Conservation (phyloP, 345 rosid species). For the Camelina sativa region DNA sequence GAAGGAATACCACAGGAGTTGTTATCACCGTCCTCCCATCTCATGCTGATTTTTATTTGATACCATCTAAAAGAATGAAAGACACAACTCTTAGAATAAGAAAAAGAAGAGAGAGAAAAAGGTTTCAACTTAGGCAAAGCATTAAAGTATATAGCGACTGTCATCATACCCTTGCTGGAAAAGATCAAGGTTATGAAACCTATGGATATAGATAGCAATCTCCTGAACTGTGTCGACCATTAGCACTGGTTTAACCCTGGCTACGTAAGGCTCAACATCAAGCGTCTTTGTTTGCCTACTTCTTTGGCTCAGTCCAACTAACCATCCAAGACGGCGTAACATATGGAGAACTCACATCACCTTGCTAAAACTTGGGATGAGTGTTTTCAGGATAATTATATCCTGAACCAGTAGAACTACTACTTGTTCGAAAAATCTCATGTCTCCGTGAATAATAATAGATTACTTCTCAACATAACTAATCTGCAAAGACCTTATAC, state of each 20-base stretch:
- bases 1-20: constrained; percentile 67
- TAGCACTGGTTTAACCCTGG: constrained; percentile 59
- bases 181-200: constrained; percentile 53
- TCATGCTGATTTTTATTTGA: constrained; percentile 82
- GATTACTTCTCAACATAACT: neutral
- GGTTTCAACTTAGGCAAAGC: neutral
- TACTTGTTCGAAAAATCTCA: constrained; percentile 12
- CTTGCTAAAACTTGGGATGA: constrained; percentile 30
- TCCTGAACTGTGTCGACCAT: constrained; percentile 83
- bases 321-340: constrained; percentile 61
- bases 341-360: constrained; percentile 56
- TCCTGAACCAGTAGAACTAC: constrained; percentile 28
- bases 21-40: constrained; percentile 76
- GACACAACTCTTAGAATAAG: neutral
- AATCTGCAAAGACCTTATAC: neutral
- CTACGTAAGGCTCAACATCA: constrained; percentile 56
- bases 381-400: constrained; percentile 30
- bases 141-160: neutral
- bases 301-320: constrained; percentile 58
- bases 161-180: constrained; percentile 86
- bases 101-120: neutral
- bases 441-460: neutral
- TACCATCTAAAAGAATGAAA: constrained; percentile 67
- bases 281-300: constrained; percentile 51
- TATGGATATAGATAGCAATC: constrained; percentile 68